Conservation (phyloP, 257 asterid genomes). For the Solanum chiquidenum region DNA sequence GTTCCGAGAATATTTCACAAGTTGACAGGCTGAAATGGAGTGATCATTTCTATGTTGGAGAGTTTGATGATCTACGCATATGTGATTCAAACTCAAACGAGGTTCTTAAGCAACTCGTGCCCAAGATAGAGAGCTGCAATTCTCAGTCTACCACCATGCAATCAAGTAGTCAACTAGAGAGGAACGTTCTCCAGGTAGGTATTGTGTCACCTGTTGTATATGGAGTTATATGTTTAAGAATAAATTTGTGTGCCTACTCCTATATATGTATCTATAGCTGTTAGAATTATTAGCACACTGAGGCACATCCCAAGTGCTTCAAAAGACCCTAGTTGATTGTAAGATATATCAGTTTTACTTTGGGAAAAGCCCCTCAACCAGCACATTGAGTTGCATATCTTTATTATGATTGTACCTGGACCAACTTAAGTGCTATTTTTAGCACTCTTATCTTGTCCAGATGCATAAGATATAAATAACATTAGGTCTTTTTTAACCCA, state of each 20-base stretch:
- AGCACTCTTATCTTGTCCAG: not conserved
- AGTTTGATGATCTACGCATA: constrained; percentile 39
- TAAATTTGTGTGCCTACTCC: not conserved
- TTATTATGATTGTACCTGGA: not conserved
- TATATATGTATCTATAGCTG: not conserved
- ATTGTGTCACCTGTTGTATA: not conserved
- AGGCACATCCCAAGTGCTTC: not conserved
- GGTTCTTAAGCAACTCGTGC: constrained; percentile 28
- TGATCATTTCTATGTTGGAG: constrained; percentile 60
- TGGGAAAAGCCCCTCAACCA: not conserved
- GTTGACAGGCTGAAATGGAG: constrained; percentile 35
- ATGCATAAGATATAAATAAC: not conserved
- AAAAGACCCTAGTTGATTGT: not conserved
- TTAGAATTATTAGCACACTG: not conserved
- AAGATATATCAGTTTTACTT: not conserved
- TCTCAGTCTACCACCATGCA: constrained; percentile 15
- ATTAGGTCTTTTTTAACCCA: not conserved
- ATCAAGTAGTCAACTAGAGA: constrained; percentile 22
- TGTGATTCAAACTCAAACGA: constrained; percentile 33
- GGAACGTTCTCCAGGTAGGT: constrained; percentile 73
- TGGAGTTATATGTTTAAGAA: not conserved
- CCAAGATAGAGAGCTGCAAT: constrained; percentile 19
- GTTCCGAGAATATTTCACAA: constrained; percentile 25
- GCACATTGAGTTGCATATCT: not conserved
- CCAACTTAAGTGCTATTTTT: not conserved